A percentile compares a stretch with the other conserved stretches of the same genome.
Conservation (phyloP, 2,329 filamentous ascomycete species). For the Microthyrium microscopicum region DNA sequence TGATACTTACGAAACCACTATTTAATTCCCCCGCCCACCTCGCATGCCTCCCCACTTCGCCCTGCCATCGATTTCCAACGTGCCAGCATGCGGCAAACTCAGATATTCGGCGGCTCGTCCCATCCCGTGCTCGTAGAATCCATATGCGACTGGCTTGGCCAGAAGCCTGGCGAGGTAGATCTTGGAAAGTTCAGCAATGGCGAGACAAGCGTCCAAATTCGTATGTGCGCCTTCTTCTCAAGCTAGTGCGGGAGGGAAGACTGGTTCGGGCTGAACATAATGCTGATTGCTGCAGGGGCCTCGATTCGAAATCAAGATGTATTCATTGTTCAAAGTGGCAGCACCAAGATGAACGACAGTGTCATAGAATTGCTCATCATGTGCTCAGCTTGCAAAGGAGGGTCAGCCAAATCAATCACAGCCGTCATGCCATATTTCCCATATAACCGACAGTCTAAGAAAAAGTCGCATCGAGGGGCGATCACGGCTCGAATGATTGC, state of each 20-base stretch:
- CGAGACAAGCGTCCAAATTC: constrained; percentile 53
- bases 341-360: constrained; percentile 90
- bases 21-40: no score
- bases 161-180: constrained; percentile 40
- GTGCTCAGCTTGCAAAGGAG: constrained; percentile 96
- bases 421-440: constrained; percentile 90
- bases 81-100: constrained; percentile 45
- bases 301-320: constrained; percentile 95
- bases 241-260: background rate
- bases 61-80: no score
- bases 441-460: constrained; percentile 98
- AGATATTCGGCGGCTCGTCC: constrained; percentile 51
- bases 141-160: constrained; percentile 50
- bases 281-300: constrained; percentile 24
- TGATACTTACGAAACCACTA: no score
- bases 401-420: constrained; percentile 94
- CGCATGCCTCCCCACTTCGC: no score
- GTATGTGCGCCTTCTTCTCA: constrained; percentile 18
- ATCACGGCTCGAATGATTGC: constrained; percentile 96
- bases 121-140: constrained; percentile 47
- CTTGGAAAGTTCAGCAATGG: constrained; percentile 53
- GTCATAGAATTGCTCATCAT: constrained; percentile 99
- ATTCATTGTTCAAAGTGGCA: constrained; percentile 95
- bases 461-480: constrained; percentile 90
- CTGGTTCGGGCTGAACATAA: background rate